Conservation (phyloP, 352 stramenopile genomes). For the Blastocystis hominis region DNA sequence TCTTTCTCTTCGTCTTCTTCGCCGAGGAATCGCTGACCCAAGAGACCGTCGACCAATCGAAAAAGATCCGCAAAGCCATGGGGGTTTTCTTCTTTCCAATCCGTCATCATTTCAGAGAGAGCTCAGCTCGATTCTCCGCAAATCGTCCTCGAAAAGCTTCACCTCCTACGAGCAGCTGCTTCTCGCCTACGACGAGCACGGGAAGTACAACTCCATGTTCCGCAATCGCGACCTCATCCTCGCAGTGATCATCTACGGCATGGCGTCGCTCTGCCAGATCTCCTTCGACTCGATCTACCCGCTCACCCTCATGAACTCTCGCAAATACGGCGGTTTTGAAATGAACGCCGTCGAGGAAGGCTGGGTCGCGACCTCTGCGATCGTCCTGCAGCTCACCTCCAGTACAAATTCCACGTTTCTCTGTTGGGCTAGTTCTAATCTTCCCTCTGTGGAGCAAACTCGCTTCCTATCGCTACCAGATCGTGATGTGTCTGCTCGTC, state of each 20-base stretch:
- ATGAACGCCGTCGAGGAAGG: slow-evolving; percentile 37
- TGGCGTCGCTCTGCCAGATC: background rate
- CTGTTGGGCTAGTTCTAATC: background rate
- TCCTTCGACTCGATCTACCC: slow-evolving; percentile 50
- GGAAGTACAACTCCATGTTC: slow-evolving; percentile 2
- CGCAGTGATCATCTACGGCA: background rate
- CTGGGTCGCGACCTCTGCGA: background rate
- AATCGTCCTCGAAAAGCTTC: background rate
- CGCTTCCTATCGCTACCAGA: background rate
- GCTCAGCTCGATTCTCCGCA: slow-evolving; percentile 10
- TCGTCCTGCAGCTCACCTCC: background rate
- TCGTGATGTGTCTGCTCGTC: background rate
- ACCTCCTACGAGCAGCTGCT: slow-evolving; percentile 37
- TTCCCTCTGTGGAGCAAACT: slow-evolving; percentile 4
- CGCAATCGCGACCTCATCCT: slow-evolving; percentile 36
- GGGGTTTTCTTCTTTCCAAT: background rate
- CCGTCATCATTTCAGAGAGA: background rate
- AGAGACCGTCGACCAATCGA: slow-evolving; percentile 11
- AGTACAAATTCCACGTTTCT: background rate
- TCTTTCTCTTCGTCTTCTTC: slow-evolving; percentile 26
- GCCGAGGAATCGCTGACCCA: slow-evolving; percentile 32
- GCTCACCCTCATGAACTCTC: slow-evolving; percentile 31
- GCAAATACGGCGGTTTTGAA: background rate
- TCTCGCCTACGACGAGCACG: slow-evolving; percentile 14
- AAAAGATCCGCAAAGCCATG: slow-evolving; percentile 2